A percentile compares a stretch with the other conserved stretches of the same genome.
These are phyloP conservation scores for Oryza meridionalis DNA, from an alignment of 176 grass and related monocot species.

Conservation along the genomic window DNA sequence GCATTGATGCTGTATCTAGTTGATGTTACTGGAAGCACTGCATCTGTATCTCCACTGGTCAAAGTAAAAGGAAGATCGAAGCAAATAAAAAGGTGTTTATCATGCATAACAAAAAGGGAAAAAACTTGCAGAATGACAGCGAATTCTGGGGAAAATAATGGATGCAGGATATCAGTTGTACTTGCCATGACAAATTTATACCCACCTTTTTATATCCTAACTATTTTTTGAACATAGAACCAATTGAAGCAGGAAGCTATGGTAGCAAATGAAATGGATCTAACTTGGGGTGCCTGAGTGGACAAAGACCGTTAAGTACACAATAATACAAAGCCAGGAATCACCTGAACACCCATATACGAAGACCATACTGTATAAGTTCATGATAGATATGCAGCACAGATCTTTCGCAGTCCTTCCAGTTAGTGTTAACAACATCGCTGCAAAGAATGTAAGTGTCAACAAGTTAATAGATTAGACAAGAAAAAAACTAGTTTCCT, in stretches of 20 bases:
- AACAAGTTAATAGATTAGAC: constrained; percentile 38
- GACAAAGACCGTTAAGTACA: not conserved
- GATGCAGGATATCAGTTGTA: not conserved
- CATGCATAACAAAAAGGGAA: not conserved
- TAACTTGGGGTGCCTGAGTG: constrained; percentile 5
- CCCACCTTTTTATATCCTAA: not conserved
- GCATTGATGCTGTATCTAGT: constrained; percentile 85
- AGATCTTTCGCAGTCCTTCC: constrained; percentile 75
- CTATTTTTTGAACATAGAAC: constrained; percentile 6
- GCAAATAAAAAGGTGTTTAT: constrained; percentile 2
- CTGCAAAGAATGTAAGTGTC: constrained; percentile 50
- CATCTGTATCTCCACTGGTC: constrained; percentile 92
- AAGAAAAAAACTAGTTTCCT: not conserved
- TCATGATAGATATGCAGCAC: constrained; percentile 91
- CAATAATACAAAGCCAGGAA: constrained; percentile 16
- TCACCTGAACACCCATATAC: constrained; percentile 99
- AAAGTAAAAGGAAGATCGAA: constrained; percentile 28
- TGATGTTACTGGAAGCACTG: constrained; percentile 88
- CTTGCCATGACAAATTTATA: not conserved
- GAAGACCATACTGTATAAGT: constrained; percentile 82
- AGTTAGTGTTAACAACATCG: constrained; percentile 59
- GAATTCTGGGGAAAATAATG: not conserved
- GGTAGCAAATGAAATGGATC: not conserved
- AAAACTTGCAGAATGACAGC: not conserved
- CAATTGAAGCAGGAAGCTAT: not conserved